These are phyloP conservation scores for Diaporthe eres DNA, from an alignment of 2,329 filamentous ascomycete species.

Conservation along the genomic window DNA sequence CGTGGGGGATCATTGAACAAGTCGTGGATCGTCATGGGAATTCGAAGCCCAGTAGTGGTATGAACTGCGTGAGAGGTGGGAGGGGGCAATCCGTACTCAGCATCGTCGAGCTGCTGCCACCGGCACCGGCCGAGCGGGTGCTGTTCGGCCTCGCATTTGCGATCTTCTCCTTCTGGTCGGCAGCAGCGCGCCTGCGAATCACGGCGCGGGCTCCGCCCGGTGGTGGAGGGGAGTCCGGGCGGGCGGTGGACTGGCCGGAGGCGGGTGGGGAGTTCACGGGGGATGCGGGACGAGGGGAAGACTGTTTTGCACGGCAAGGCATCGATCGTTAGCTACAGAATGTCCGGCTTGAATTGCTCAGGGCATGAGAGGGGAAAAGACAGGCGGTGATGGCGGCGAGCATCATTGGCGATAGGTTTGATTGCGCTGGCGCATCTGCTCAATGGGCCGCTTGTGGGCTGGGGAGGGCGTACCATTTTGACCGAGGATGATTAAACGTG, in stretches of 20 bases:
- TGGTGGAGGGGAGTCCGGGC: constrained; percentile 87
- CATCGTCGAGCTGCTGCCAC: constrained; percentile 98
- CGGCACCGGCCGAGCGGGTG: constrained; percentile 93
- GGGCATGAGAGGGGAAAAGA: not conserved
- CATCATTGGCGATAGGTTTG: not conserved
- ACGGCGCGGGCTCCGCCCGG: constrained; percentile 96
- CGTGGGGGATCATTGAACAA: not conserved
- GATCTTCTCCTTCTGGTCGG: constrained; percentile 97
- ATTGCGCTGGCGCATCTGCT: constrained; percentile 22
- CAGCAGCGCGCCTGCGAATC: constrained; percentile 93
- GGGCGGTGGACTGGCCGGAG: constrained; percentile 76
- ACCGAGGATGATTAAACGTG: constrained; percentile 21
- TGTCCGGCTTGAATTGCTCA: not conserved
- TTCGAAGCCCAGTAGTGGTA: not conserved
- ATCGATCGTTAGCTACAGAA: constrained; percentile 18
- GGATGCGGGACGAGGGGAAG: constrained; percentile 73
- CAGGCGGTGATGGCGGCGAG: not conserved
- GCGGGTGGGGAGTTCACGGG: constrained; percentile 68
- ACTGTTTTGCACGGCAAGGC: constrained; percentile 56
- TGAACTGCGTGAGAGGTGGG: too few species aligned
- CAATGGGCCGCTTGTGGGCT: constrained; percentile 3
- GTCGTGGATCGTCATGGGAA: not conserved
- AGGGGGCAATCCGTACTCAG: constrained; percentile 76
- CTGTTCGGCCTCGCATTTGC: constrained; percentile 94
- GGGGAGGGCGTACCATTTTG: constrained; percentile 45